Evolutionary conservation across 2,329 filamentous ascomycete species (phyloP).

Genomic region (Chaetomium sp.): DNA sequence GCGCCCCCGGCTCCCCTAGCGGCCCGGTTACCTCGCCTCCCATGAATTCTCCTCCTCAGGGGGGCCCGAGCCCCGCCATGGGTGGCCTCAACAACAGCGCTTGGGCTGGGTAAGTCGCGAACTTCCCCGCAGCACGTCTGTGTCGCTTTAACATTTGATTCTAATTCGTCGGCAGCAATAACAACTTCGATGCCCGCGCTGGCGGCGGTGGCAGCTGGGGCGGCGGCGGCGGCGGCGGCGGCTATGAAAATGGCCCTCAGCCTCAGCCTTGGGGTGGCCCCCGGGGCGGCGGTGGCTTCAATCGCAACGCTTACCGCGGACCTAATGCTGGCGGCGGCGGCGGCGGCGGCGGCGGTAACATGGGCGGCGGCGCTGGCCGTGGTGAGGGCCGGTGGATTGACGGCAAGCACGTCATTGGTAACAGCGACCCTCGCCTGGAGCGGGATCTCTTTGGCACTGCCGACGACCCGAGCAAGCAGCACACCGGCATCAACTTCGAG

Average conservation of each 20-base stretch:
- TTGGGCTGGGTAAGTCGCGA: constrained; percentile 60
- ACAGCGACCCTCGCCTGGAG: constrained; percentile 84
- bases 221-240: constrained; percentile 12
- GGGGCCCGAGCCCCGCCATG: constrained; percentile 31
- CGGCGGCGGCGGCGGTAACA: constrained; percentile 56
- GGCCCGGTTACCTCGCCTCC: constrained; percentile 43
- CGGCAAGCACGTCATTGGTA: constrained; percentile 92
- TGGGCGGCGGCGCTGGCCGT: constrained; percentile 70
- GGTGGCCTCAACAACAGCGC: constrained; percentile 64
- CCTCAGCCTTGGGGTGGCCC: constrained; percentile 32
- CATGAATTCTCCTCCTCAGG: constrained; percentile 39
- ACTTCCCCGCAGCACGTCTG: neutral
- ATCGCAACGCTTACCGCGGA: constrained; percentile 65
- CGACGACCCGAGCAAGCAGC: constrained; percentile 92
- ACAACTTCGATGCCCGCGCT: constrained; percentile 47
- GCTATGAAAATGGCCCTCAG: constrained; percentile 23
- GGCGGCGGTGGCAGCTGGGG: constrained; percentile 27
- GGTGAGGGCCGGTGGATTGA: constrained; percentile 97
- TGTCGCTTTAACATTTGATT: neutral
- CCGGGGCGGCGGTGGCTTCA: constrained; percentile 49
- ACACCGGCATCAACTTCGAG: constrained; percentile 99
- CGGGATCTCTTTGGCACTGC: constrained; percentile 90
- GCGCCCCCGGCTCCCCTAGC: constrained; percentile 40
- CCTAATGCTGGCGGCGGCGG: constrained; percentile 47
- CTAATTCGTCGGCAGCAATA: constrained; percentile 44